These are phyloP conservation scores for Lecanoromycetidae sp. DNA, from an alignment of 2,329 filamentous ascomycete species.

Conservation along the genomic window DNA sequence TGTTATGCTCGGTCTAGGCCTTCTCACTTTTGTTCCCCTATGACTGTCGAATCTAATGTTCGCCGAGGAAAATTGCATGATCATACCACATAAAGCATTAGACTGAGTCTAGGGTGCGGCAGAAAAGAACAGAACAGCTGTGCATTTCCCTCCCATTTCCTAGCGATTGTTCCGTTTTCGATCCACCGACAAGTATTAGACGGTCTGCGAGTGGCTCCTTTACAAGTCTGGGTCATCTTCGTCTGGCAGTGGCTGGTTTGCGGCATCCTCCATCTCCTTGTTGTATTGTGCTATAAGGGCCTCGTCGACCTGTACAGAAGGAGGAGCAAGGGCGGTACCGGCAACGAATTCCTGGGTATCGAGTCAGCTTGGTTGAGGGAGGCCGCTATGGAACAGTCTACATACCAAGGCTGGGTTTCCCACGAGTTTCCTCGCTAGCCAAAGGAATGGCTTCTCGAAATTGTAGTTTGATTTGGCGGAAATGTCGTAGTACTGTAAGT, in stretches of 20 bases:
- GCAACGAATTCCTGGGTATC: conserved; percentile 77
- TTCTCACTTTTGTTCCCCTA: background rate
- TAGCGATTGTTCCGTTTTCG: background rate
- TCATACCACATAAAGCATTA: conserved; percentile 3
- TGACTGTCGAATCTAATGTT: background rate
- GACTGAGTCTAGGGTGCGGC: background rate
- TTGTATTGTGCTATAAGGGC: conserved; percentile 69
- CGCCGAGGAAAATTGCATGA: background rate
- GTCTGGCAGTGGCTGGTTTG: conserved; percentile 75
- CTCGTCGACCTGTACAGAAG: conserved; percentile 81
- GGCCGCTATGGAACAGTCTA: too few species aligned
- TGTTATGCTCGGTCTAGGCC: too few species aligned
- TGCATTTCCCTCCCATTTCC: conserved; percentile 1
- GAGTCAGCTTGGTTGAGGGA: conserved; percentile 4
- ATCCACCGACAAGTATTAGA: background rate
- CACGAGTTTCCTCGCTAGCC: conserved; percentile 96
- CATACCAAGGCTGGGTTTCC: conserved; percentile 77
- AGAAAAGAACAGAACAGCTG: background rate
- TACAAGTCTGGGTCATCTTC: conserved; percentile 67
- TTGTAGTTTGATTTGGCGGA: conserved; percentile 99
- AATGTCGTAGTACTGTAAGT: conserved; percentile 99
- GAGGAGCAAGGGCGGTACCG: conserved; percentile 84
- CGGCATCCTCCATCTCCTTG: conserved; percentile 76
- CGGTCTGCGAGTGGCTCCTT: background rate
- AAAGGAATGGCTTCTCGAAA: conserved; percentile 99